phyloP scores from a whole-genome alignment of 1,139 yeast genomes.

The Saccharomyces hybrid region DNA sequence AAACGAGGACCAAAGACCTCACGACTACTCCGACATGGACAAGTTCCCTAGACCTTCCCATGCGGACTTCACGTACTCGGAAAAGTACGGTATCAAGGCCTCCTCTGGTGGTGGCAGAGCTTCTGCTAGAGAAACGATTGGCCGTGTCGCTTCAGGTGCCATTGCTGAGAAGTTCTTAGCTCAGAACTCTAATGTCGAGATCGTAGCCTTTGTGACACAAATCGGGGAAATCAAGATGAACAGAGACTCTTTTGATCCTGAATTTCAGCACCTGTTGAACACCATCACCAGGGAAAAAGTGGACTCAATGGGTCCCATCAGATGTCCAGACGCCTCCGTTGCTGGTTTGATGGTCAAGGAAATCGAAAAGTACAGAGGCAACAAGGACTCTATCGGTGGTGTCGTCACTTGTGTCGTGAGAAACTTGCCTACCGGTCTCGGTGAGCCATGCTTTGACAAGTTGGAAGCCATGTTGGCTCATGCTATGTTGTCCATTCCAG shows the following conservation, averaged over 20 bases:
- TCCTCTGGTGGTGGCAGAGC: constrained; percentile 97
- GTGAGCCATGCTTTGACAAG: constrained; percentile 96
- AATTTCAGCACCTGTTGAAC: constrained; percentile 57
- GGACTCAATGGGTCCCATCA: constrained; percentile 79
- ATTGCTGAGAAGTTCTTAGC: constrained; percentile 85
- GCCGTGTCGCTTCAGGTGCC: constrained; percentile 98
- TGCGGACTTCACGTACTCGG: constrained; percentile 89
- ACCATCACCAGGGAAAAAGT: constrained; percentile 83
- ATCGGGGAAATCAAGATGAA: constrained; percentile 76
- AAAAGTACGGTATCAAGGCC: constrained; percentile 87
- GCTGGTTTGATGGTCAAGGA: constrained; percentile 78
- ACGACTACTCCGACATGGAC: constrained; percentile 91
- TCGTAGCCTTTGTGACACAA: constrained; percentile 90
- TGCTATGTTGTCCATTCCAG: constrained; percentile 96
- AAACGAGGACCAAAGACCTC: constrained; percentile 94
- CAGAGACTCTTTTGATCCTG: constrained; percentile 57
- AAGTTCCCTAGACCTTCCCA: constrained; percentile 95
- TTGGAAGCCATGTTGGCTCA: constrained; percentile 91
- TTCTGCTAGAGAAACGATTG: constrained; percentile 95
- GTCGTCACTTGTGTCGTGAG: constrained; percentile 95
- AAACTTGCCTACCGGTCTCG: constrained; percentile 87
- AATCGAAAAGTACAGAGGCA: constrained; percentile 79
- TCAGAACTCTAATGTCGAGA: constrained; percentile 76
- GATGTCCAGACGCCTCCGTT: constrained; percentile 77
- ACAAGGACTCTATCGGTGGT: constrained; percentile 93